Evolutionary conservation across 2,329 filamentous ascomycete genomes (phyloP).

Genomic region (Colletotrichum sp.): DNA sequence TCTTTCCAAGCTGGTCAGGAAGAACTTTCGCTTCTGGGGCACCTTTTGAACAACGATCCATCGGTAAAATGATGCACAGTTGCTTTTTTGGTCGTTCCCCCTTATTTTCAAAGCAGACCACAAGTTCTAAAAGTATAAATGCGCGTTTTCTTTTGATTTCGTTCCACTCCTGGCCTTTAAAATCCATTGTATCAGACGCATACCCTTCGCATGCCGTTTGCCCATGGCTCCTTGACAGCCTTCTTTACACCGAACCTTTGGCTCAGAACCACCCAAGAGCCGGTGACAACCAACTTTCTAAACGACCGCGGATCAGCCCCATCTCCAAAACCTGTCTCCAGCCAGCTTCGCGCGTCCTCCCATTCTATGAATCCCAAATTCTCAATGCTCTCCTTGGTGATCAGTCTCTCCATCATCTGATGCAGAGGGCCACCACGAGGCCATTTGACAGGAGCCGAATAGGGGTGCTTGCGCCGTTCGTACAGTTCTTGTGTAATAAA

Average conservation of each 20-base stretch:
- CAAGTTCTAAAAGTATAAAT: not conserved
- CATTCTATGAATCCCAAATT: conserved; percentile 46
- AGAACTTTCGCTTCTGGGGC: not conserved
- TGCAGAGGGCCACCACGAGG: conserved; percentile 47
- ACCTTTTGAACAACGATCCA: not conserved
- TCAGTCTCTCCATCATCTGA: conserved; percentile 30
- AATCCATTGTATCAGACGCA: not conserved
- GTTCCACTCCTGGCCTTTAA: not conserved
- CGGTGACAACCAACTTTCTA: not conserved
- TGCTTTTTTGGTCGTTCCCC: not conserved
- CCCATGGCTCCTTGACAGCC: not conserved
- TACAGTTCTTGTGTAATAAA: conserved; percentile 56
- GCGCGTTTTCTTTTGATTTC: not conserved
- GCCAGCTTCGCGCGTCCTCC: conserved; percentile 34
- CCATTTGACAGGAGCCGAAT: conserved; percentile 49
- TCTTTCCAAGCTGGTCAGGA: not conserved
- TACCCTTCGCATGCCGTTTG: not conserved
- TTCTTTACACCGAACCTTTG: conserved; percentile 2
- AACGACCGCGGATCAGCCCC: conserved; percentile 29
- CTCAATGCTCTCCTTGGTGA: conserved; percentile 40
- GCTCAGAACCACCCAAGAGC: conserved; percentile 14
- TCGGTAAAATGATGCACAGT: not conserved
- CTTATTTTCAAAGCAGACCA: not conserved
- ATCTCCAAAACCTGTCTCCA: conserved; percentile 39
- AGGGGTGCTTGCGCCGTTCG: conserved; percentile 52